These are phyloP conservation scores for Neurospora cerealis DNA, from an alignment of 495 filamentous ascomycete genomes.

Conservation along the genomic window DNA sequence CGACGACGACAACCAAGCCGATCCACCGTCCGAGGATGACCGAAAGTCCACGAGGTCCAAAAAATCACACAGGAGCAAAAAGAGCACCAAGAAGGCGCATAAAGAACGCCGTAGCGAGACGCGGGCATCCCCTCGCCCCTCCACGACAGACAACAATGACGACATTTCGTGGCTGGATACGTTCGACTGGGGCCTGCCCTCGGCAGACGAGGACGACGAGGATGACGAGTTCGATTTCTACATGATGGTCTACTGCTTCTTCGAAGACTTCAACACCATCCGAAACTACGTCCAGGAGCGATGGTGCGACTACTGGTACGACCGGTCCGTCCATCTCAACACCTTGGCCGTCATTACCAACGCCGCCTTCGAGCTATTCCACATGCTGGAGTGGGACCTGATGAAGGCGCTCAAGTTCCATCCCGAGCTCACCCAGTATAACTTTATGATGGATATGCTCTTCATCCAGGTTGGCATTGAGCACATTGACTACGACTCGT, in stretches of 20 bases:
- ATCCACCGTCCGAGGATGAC: constrained; percentile 4
- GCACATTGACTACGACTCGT: constrained; percentile 18
- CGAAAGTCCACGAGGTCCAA: not conserved
- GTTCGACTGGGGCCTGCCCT: constrained; percentile 4
- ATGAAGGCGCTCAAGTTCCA: constrained; percentile 3
- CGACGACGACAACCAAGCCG: constrained; percentile 1
- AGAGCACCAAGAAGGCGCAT: constrained; percentile 10
- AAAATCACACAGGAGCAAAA: constrained; percentile 8
- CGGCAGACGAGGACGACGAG: constrained; percentile 3
- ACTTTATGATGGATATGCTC: constrained; percentile 16
- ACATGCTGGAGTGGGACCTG: constrained; percentile 20
- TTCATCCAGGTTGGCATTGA: constrained; percentile 15
- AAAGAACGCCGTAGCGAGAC: constrained; percentile 8
- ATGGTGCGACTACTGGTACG: constrained; percentile 21
- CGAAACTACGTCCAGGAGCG: constrained; percentile 18
- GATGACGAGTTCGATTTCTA: constrained; percentile 20
- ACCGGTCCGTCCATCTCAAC: constrained; percentile 9
- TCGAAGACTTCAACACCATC: constrained; percentile 23
- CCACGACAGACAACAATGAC: not conserved
- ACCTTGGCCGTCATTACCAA: constrained; percentile 21
- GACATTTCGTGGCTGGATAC: constrained; percentile 10
- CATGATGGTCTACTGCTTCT: constrained; percentile 27
- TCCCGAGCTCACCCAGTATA: constrained; percentile 10
- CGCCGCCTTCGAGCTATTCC: constrained; percentile 23
- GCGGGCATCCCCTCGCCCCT: not conserved